A percentile compares a stretch with the other conserved stretches of the same genome.
Conservation (phyloP, 2,329 filamentous ascomycete genomes). For the Aspergillus terreus region DNA sequence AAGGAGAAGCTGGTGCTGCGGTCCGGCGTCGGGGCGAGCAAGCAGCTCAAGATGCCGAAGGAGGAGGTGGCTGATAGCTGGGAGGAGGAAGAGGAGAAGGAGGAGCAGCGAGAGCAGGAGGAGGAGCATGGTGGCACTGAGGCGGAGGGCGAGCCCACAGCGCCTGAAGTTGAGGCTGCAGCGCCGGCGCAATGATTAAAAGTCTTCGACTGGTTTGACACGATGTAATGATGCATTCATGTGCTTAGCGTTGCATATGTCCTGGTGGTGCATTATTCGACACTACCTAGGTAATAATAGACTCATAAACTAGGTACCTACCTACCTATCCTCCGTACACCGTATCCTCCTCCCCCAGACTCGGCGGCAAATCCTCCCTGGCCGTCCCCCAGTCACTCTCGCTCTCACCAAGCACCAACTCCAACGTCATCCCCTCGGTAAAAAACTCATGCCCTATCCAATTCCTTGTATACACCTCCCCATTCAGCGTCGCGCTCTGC, state of each 20-base stretch:
- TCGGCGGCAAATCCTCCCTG: conserved; percentile 58
- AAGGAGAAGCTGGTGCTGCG: conserved; percentile 34
- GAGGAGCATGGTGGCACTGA: conserved; percentile 11
- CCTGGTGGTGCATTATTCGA: no score
- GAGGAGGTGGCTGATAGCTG: conserved; percentile 42
- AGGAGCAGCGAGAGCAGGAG: conserved; percentile 29
- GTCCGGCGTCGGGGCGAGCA: conserved; percentile 32
- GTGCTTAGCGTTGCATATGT: neutral
- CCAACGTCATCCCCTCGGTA: conserved; percentile 59
- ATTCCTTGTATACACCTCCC: conserved; percentile 56
- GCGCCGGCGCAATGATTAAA: neutral
- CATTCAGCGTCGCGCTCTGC: conserved; percentile 62
- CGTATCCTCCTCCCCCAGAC: neutral
- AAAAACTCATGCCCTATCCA: conserved; percentile 69
- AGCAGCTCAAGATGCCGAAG: conserved; percentile 21
- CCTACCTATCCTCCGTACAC: neutral
- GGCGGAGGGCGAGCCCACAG: neutral
- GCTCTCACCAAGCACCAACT: conserved; percentile 57
- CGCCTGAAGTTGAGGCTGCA: neutral
- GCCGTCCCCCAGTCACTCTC: conserved; percentile 65
- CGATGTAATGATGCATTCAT: neutral
- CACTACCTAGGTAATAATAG: no score
- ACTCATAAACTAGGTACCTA: no score
- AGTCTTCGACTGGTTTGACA: neutral
- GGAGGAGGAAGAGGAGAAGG: conserved; percentile 44